These are phyloP conservation scores for Strobilomyces echinocephalus DNA, from an alignment of 768 basidiomycete species.

Conservation along the genomic window DNA sequence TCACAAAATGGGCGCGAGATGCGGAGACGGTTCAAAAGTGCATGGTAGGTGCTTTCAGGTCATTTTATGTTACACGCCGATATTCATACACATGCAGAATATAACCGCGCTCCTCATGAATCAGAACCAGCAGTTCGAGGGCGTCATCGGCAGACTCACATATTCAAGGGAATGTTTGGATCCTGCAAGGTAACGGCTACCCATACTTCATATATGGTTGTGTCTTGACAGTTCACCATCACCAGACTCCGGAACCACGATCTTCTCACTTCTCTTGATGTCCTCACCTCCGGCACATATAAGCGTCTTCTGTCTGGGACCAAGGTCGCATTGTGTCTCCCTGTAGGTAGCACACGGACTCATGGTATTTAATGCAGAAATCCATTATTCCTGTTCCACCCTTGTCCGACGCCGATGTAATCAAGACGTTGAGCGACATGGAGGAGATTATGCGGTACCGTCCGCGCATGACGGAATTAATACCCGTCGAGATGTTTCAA, in stretches of 20 bases:
- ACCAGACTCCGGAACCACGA: conserved; percentile 90
- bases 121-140: conserved; percentile 81
- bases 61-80: not conserved
- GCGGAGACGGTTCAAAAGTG: conserved; percentile 80
- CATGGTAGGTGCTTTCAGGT: conserved; percentile 49
- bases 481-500: conserved; percentile 77
- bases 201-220: not conserved
- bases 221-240: not conserved
- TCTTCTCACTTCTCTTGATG: conserved; percentile 84
- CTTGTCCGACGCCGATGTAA: conserved; percentile 62
- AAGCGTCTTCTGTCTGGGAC: conserved; percentile 74
- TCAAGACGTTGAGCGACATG: conserved; percentile 62
- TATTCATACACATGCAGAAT: conserved; percentile 46
- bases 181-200: conserved; percentile 59
- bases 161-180: conserved; percentile 67
- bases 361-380: conserved; percentile 47
- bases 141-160: conserved; percentile 56
- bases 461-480: conserved; percentile 69
- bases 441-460: conserved; percentile 78
- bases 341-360: conserved; percentile 15
- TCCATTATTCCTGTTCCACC: conserved; percentile 59
- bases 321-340: conserved; percentile 47
- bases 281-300: conserved; percentile 84
- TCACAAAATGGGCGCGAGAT: conserved; percentile 83
- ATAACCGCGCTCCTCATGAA: conserved; percentile 82